phyloP scores from a whole-genome alignment of 163 green algal genomes.

The Scenedesmus sp. region DNA sequence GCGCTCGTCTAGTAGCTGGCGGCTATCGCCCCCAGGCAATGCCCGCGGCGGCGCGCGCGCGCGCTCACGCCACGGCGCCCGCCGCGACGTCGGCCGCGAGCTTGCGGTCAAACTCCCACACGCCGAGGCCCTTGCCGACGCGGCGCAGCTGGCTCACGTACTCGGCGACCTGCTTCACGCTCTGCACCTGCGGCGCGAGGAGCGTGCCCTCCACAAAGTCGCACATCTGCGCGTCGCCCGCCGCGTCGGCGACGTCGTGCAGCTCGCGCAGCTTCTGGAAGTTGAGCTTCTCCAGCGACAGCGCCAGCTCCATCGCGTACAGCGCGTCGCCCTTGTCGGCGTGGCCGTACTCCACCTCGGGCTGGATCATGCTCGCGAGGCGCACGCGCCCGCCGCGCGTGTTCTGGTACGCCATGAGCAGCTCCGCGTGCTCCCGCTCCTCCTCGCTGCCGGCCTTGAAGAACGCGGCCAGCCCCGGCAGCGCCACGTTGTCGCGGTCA shows the following conservation, averaged over 20 bases:
- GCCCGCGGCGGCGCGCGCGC: too few species aligned
- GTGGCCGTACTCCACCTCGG: constrained; percentile 71
- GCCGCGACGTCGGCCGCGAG: constrained; percentile 50
- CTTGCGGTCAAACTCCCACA: constrained; percentile 87
- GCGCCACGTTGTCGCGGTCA: constrained; percentile 88
- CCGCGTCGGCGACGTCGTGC: constrained; percentile 83
- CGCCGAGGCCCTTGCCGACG: constrained; percentile 91
- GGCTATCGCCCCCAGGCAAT: too few species aligned
- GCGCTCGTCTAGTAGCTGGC: too few species aligned
- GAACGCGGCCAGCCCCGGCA: constrained; percentile 90
- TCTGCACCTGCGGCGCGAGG: constrained; percentile 88
- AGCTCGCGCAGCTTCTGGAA: constrained; percentile 83
- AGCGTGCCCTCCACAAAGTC: constrained; percentile 95
- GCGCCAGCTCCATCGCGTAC: constrained; percentile 85
- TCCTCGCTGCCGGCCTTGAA: constrained; percentile 85
- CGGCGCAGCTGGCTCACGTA: constrained; percentile 92
- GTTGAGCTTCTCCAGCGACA: constrained; percentile 90
- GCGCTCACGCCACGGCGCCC: constrained; percentile 1
- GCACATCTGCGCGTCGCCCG: constrained; percentile 83
- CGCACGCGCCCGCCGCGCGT: constrained; percentile 79
- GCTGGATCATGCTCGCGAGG: constrained; percentile 70
- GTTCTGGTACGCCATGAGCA: constrained; percentile 92
- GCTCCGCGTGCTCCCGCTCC: constrained; percentile 88
- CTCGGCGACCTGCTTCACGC: constrained; percentile 89
- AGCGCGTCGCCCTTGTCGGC: constrained; percentile 77